Percentiles rank a stretch among this genome's conserved stretches.
These are phyloP conservation scores for Rhizophora mangle DNA, from an alignment of 345 rosid species.

Conservation along the genomic window DNA sequence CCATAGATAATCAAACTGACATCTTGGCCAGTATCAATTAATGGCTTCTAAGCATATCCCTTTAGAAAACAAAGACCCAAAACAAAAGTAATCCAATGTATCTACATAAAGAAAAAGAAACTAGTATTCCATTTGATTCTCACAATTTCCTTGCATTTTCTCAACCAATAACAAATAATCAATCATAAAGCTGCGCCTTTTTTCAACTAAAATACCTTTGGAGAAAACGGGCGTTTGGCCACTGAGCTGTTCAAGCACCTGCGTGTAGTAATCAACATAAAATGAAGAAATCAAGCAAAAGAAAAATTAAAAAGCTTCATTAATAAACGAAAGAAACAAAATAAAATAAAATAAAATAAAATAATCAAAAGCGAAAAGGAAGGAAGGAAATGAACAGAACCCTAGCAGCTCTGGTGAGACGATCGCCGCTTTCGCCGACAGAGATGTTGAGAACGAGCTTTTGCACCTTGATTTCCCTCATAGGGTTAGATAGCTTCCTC, in stretches of 20 bases:
- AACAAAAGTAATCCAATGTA: too few relatives aligned
- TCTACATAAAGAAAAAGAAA: too few relatives aligned
- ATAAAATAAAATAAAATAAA: neutral
- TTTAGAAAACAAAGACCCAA: too few relatives aligned
- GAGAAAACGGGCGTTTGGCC: slow-evolving; percentile 77
- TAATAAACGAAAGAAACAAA: neutral
- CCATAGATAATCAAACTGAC: too few relatives aligned
- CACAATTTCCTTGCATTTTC: too few relatives aligned
- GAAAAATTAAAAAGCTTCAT: too few relatives aligned
- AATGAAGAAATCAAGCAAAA: neutral
- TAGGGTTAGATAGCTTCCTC: slow-evolving; percentile 70
- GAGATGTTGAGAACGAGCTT: slow-evolving; percentile 75
- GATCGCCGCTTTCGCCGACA: slow-evolving; percentile 82
- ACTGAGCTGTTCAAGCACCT: slow-evolving; percentile 81
- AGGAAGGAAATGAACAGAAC: slow-evolving; percentile 15
- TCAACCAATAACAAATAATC: too few relatives aligned
- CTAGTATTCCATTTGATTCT: too few relatives aligned
- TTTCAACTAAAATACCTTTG: slow-evolving; percentile 38
- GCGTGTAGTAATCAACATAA: neutral
- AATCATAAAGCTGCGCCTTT: too few relatives aligned
- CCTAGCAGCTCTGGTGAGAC: slow-evolving; percentile 79
- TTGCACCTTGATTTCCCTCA: slow-evolving; percentile 81
- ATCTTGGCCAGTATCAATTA: too few relatives aligned
- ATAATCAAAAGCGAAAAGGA: neutral
- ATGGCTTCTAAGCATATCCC: too few relatives aligned